These are phyloP conservation scores for Coffea humblotiana DNA, from an alignment of 305 asterid species.

Conservation along the genomic window DNA sequence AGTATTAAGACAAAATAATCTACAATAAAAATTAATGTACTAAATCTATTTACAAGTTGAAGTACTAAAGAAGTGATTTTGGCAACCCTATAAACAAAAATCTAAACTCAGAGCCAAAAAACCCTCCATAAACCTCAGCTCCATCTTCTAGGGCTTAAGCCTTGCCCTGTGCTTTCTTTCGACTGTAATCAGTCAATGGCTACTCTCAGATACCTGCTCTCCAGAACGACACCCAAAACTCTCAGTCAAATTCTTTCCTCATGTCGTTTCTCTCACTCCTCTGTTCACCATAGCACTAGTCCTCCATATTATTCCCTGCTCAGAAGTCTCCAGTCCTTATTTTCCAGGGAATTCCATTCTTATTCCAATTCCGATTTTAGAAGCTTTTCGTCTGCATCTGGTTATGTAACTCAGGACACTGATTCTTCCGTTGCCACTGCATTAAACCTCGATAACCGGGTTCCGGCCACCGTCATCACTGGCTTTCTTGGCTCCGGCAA, in stretches of 20 bases:
- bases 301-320: constrained; percentile 22
- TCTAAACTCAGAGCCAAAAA: too few species aligned
- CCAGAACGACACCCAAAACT: constrained; percentile 36
- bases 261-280: constrained; percentile 20
- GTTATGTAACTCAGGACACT: constrained; percentile 40
- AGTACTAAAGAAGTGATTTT: too few species aligned
- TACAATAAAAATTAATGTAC: too few species aligned
- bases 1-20: too few species aligned
- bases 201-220: constrained; percentile 42
- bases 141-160: too few species aligned
- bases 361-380: constrained; percentile 35
- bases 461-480: constrained; percentile 87
- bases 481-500: constrained; percentile 97
- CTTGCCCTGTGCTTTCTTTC: too few species aligned
- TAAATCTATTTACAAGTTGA: too few species aligned
- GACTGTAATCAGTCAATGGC: constrained; percentile 37
- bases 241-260: constrained; percentile 17
- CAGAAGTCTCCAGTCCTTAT: constrained; percentile 31
- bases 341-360: constrained; percentile 23
- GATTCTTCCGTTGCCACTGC: constrained; percentile 65
- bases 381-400: constrained; percentile 54
- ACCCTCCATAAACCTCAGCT: too few species aligned
- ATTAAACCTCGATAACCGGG: constrained; percentile 60
- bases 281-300: neutral
- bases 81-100: too few species aligned